Percentiles rank a stretch among this genome's conserved stretches.
phyloP scores from a whole-genome alignment of 306 rosid genomes.

The Phaseolus lunatus region DNA sequence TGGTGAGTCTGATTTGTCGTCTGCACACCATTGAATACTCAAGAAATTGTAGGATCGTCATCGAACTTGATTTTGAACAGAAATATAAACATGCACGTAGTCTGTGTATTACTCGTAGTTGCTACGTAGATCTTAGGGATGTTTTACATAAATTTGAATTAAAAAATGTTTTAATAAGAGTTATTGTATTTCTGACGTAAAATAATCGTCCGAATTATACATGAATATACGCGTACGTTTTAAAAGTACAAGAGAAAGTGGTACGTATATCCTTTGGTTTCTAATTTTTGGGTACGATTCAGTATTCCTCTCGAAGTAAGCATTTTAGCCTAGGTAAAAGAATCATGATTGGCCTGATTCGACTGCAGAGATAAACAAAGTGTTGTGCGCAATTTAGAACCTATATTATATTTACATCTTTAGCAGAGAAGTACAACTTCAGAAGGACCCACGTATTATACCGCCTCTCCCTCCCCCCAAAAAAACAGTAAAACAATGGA shows the following conservation, averaged over 20 bases:
- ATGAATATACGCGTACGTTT: neutral
- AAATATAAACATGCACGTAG: too few relatives aligned
- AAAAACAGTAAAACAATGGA: neutral
- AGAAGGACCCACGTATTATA: neutral
- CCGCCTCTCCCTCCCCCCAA: neutral
- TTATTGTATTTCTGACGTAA: neutral
- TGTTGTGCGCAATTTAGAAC: neutral
- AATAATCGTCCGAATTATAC: neutral
- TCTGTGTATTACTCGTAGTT: neutral
- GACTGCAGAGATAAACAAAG: neutral
- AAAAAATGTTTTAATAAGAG: too few relatives aligned
- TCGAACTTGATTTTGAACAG: too few relatives aligned
- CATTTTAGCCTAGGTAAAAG: neutral
- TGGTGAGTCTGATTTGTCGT: too few relatives aligned
- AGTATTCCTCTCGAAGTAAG: neutral
- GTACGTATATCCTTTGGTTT: neutral
- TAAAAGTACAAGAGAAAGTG: neutral
- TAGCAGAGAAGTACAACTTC: conserved; percentile 2
- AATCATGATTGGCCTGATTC: neutral
- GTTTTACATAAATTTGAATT: neutral
- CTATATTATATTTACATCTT: neutral
- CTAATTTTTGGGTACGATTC: neutral
- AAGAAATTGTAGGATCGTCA: too few relatives aligned
- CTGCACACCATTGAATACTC: too few relatives aligned
- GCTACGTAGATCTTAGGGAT: neutral